These are phyloP conservation scores for Pseudonitzschia multiseries DNA, from an alignment of 108 stramenopile species.

Conservation along the genomic window DNA sequence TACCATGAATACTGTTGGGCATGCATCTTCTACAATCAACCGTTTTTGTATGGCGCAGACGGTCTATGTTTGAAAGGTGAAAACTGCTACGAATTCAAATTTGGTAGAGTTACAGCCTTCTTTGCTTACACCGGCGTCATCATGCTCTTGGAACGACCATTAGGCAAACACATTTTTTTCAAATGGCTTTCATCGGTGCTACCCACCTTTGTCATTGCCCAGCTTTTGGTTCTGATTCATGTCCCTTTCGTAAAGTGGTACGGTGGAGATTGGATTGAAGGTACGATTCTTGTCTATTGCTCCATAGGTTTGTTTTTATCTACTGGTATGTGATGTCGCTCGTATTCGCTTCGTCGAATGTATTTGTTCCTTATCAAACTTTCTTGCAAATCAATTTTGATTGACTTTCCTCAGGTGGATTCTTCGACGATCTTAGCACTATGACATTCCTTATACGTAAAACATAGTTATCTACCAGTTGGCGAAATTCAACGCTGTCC, in stretches of 20 bases:
- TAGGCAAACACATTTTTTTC: conserved; percentile 25
- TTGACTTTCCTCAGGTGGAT: not conserved
- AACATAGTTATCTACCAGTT: not conserved
- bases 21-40: conserved; percentile 32
- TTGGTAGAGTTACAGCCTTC: conserved; percentile 44
- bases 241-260: conserved; percentile 58
- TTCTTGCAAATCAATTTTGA: not conserved
- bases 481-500: not conserved
- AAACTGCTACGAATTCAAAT: conserved; percentile 23
- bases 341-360: not conserved
- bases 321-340: too few relatives aligned
- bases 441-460: conserved; percentile 12
- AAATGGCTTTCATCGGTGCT: conserved; percentile 37
- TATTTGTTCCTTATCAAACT: not conserved
- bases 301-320: not conserved
- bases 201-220: conserved; percentile 38
- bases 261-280: conserved; percentile 50
- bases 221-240: conserved; percentile 38
- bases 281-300: conserved; percentile 11
- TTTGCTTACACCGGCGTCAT: conserved; percentile 45
- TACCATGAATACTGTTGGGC: conserved; percentile 52
- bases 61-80: conserved; percentile 9
- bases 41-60: conserved; percentile 12
- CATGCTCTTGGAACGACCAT: conserved; percentile 44
- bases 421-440: conserved; percentile 10